Evolutionary conservation across 2,329 filamentous ascomycete species (phyloP), one percentile per base, ranked within the genome.

Genomic region (Phoma herbarum): DNA sequence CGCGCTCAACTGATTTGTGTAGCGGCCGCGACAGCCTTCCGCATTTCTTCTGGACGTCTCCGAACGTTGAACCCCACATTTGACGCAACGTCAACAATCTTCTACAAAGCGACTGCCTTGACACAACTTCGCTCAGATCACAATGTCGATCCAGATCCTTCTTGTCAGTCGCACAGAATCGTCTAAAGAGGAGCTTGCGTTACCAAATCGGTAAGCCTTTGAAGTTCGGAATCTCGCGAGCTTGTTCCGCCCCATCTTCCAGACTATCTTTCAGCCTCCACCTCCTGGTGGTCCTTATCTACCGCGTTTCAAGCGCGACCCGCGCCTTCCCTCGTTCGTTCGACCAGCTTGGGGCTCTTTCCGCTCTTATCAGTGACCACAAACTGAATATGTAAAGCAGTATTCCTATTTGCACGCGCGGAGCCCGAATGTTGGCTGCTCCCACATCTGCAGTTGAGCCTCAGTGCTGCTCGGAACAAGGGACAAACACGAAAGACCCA

Each of bases 281-380:
- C 43, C 18, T 52, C 25, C n/a, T n/a, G n/a, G n/a, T n/a, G n/a
- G n/a, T n/a, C n/a, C 42, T 57, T 57, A 52, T 57, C 55, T 52
- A 37, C n/a, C 35, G 55, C 28, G 43, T 57, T 22, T 39, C 54
- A 47, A 28, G 43, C 35, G 43, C 55, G 22, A 46, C 20, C 14
- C 12, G 23, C 14, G 18, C 25, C 14, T 29, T 23, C 41, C 26
- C 35, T 23, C 26, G 26, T 46, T 33, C 18, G 16, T 28, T 33
- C 22, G 22, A 4, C 23, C 14, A 6, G 22, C 16, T 28, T 44
- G n/a, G 29, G 28, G 35, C 23, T n/a, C 11, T 2, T 33, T 52
- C 42, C 48, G 55, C 43, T 52, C 48, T 52, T 57, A 57, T 57
- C 48, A 28, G 26, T 35, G 23, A 14, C 14, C 2, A 8, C 7